Evolutionary conservation across 1,139 yeast species (phyloP).

Genomic region (Saccharomyces hybrid): DNA sequence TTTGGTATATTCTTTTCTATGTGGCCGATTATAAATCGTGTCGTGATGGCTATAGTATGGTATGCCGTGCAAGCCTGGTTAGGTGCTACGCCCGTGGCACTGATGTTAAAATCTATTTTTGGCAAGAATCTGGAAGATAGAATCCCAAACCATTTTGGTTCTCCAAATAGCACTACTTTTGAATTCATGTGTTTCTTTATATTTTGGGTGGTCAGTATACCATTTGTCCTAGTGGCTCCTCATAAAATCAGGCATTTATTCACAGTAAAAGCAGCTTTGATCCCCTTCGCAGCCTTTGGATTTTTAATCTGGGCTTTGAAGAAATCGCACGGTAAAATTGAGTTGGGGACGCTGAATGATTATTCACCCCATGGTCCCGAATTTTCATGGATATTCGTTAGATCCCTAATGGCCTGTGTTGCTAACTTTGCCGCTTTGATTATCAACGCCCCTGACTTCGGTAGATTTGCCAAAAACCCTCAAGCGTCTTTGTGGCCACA

Average conservation of each 20-base stretch:
- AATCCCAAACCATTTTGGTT: conserved; percentile 44
- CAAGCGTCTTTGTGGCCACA: conserved; percentile 44
- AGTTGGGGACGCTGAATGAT: conserved; percentile 16
- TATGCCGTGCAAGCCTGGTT: conserved; percentile 72
- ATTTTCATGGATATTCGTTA: conserved; percentile 63
- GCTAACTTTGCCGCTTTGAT: conserved; percentile 81
- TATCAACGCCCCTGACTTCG: conserved; percentile 80
- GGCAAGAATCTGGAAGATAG: conserved; percentile 46
- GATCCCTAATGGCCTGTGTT: conserved; percentile 63
- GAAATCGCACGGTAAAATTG: conserved; percentile 32
- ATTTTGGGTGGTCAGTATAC: conserved; percentile 67
- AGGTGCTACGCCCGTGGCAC: conserved; percentile 71
- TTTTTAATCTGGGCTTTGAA: conserved; percentile 73
- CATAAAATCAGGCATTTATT: conserved; percentile 72
- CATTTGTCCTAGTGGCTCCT: conserved; percentile 71
- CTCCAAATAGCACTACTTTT: conserved; percentile 52
- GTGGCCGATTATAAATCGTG: conserved; percentile 73
- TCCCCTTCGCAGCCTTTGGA: conserved; percentile 70
- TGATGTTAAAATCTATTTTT: conserved; percentile 59
- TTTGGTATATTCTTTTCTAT: conserved; percentile 71
- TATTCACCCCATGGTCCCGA: conserved; percentile 12
- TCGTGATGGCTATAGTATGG: conserved; percentile 76
- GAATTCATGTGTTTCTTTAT: conserved; percentile 63
- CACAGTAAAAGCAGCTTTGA: conserved; percentile 63
- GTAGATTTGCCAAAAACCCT: conserved; percentile 63